Base-by-base conservation (phyloP, 2,329 filamentous ascomycete species). In the Didymella keratinophila region DNA sequence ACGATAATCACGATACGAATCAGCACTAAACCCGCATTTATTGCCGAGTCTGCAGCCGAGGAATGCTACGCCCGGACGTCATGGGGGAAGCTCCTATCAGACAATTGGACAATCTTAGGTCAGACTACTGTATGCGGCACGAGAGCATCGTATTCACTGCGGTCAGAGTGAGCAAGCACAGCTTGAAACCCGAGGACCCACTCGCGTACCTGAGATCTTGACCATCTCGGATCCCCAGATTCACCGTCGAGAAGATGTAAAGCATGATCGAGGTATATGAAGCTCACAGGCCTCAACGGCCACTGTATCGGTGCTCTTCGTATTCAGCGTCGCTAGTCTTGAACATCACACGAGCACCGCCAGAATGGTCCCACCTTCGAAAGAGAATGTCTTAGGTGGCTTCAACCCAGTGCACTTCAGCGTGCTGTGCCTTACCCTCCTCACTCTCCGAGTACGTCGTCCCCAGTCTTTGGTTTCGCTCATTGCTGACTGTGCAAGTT, bases 401-500 rank as follows among this genome's bases (percentile, higher is more conserved):
- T 60, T 60, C 32, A 56, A 60, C 30, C 48, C 58, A 39, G 28
- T 60, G 25, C 58, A 60, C 51, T 60, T 60, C 21, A 49, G 52
- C 46, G 39, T 60, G 20, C 18, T 58, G 2, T 58, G 50, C n/a
- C n/a, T 58, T 14, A 54, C 50, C 11, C 45, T 58, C n/a, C 39
- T 58, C 8, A 51, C 41, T 8, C 46, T 58, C 11, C 18, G 46
- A 37, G 56, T 58, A 58, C 23, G 51, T 23, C 25, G 16, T 16
- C 14, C 44, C 20, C 11, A 34, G 4, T 25, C 16, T 25, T 27
- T n/a, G n/a, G 16, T 23, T 11, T 37, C 21, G 16, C 20, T 30
- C 20, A 18, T 39, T 20, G 30, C 52, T 60, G 36, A 60, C 37
- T 46, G 12, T 28, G 7, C 20, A 28, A 73, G 68, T 52, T 69